Base-by-base conservation (phyloP, 2,329 filamentous ascomycete genomes). In the Claviceps sp. region DNA sequence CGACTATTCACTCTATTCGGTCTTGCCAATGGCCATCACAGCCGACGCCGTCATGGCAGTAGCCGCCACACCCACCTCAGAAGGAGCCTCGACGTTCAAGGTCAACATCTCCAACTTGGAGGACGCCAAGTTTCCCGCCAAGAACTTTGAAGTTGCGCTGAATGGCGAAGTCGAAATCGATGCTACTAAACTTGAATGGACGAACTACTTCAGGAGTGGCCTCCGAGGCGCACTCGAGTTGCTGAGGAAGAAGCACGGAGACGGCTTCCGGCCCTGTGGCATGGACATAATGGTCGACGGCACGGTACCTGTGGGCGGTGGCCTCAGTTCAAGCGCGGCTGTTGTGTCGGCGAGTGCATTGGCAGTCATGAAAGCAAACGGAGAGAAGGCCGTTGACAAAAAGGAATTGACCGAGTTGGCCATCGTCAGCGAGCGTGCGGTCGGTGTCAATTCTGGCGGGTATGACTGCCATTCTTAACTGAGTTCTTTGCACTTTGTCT, bases 151-250 rank as follows among this genome's bases (percentile, higher is more conserved):
- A 46, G 76, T 96, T 8, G 79, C 85, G 2, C 64, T 70, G 34
- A 73, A 76, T 56, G 73, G 75, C 43, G 70, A 77, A 11, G 76
- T 91, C n/a, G 78, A 85, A 22, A 95, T 98, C 61, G 89, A 97
- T 67, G 79, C 88, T 7, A 82, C 81, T 17, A 79, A 85, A 59
- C 86, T 94, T 58, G 89, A 96, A 70, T 98, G 93, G 93, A 87
- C 89, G 53, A 98, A 97, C 67, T 98, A 98, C 75, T 97, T 98
- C 80, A 94, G 93, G 72, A 87, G 89, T 51, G 93, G 93, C 0
- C 74, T 97, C 48, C 75, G 81, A 39, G 93, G 90, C 34, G 91
- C 91, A 1, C 70, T 95, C 52, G 80, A 87, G 60, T 74, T 95
- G 54, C 72, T 98, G 57, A 77, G 81, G 64, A 80, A 82, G 68